Base-by-base conservation (phyloP, 2,329 filamentous ascomycete genomes). In the Cladosporium austrohemisphaericum region DNA sequence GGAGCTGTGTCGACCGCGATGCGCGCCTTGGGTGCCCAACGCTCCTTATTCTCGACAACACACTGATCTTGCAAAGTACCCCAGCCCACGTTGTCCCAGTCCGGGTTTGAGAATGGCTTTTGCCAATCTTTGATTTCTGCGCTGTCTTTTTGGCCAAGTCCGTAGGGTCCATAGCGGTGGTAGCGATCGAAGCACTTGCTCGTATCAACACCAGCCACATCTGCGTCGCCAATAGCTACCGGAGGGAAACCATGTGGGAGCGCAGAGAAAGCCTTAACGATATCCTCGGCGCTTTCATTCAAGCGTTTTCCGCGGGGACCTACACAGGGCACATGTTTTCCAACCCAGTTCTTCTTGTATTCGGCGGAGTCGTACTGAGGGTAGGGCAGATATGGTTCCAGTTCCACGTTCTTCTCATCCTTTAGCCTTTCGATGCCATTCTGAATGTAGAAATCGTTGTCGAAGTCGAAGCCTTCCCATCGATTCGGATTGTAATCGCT, bases 31-130 rank as follows among this genome's bases (percentile, higher is more conserved):
- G 65, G 65, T 5, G 59, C 58, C 52, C 62, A 93, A 16, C 88
- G 80, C 29, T 78, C 77, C 50, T 77, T 73, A 67, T 94, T 94
- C 56, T 72, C 76, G 55, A 77, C 68, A 1, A 83, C 65, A 60
- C 88, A 93, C 22, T 77, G 68, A 44, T 80, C 71, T 63, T 92
- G 86, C 14, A 92, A 70, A 25, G 77, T 68, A 11, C 84, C 84
- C 88, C 88, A 93, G 54, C 80, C 76, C 25, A 89, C 77, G 20
- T 73, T 71, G 22, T 78, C 72, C 83, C 85, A 90, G 18, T 81
- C 70, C 6, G 80, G 66, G 9, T 55, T 56, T 41, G 61, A 25
- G 52, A 64, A 52, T 65, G 67, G 53, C 20, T 52, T 43, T 26
- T 57, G 45, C 70, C 71, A 73, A 35, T 68, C 56, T 14, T 56